These are phyloP conservation scores for Phytophthora boehmeriae DNA, from an alignment of 352 stramenopile genomes.

Conservation along the genomic window DNA sequence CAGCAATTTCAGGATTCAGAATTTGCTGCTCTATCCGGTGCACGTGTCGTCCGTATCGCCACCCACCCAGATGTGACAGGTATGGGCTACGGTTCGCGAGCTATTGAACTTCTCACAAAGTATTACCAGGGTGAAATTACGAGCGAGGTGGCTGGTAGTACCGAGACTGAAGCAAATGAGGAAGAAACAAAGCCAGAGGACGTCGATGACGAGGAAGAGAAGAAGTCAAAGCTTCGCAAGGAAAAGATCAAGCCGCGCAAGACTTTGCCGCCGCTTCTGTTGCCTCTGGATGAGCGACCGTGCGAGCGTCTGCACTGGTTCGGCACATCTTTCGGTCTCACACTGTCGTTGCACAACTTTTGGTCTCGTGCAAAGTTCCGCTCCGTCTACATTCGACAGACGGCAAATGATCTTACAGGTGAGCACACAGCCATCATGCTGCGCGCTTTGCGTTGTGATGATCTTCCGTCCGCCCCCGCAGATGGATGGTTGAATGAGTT, in stretches of 20 bases:
- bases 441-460: slow-evolving; percentile 73
- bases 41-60: slow-evolving; percentile 97
- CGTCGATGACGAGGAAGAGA: slow-evolving; percentile 43
- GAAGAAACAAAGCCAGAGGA: slow-evolving; percentile 40
- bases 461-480: slow-evolving; percentile 75
- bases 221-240: slow-evolving; percentile 56
- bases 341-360: slow-evolving; percentile 96
- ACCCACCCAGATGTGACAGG: slow-evolving; percentile 96
- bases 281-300: slow-evolving; percentile 94
- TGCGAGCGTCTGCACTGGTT: slow-evolving; percentile 98
- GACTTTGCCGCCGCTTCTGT: slow-evolving; percentile 96
- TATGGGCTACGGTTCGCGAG: slow-evolving; percentile 98
- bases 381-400: slow-evolving; percentile 98
- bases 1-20: slow-evolving; percentile 99
- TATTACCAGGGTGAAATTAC: slow-evolving; percentile 99
- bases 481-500: slow-evolving; percentile 95
- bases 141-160: slow-evolving; percentile 40
- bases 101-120: slow-evolving; percentile 95
- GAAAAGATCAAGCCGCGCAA: slow-evolving; percentile 96
- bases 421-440: slow-evolving; percentile 97
- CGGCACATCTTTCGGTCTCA: slow-evolving; percentile 98
- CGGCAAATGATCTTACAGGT: slow-evolving; percentile 98
- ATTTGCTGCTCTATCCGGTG: slow-evolving; percentile 97
- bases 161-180: slow-evolving; percentile 36
- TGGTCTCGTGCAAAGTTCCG: slow-evolving; percentile 95